Evolutionary conservation across 108 stramenopile genomes (phyloP).

Genomic region (Fragilaria crotonensis): DNA sequence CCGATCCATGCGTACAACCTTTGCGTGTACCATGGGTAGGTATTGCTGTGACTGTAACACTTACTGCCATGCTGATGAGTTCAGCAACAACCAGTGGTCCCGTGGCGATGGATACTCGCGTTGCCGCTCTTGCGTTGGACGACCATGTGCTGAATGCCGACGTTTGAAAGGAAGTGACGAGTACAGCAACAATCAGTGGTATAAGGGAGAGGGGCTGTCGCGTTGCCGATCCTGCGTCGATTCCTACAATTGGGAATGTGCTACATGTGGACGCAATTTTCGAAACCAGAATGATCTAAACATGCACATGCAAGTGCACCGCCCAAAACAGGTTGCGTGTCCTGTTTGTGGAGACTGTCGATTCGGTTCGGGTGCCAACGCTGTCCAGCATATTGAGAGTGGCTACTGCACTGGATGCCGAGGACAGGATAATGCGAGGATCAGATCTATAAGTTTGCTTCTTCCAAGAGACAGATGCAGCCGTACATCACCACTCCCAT

Average conservation of each 20-base stretch:
- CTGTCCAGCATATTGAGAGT: conserved; percentile 60
- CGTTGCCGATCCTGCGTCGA: conserved; percentile 54
- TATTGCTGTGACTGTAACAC: conserved; percentile 33
- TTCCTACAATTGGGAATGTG: no score
- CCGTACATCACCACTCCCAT: no score
- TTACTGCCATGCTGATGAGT: conserved; percentile 12
- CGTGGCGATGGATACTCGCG: conserved; percentile 50
- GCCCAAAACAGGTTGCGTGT: conserved; percentile 62
- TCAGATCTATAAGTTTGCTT: conserved; percentile 53
- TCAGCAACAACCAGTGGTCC: conserved; percentile 56
- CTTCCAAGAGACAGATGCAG: conserved; percentile 23
- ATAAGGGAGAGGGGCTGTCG: conserved; percentile 45
- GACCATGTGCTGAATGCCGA: conserved; percentile 36
- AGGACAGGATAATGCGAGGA: conserved; percentile 48
- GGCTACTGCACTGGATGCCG: conserved; percentile 55
- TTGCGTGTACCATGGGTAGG: conserved; percentile 57
- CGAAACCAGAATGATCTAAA: conserved; percentile 41
- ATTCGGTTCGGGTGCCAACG: no score
- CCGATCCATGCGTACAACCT: no score
- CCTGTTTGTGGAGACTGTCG: conserved; percentile 59
- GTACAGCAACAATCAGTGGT: conserved; percentile 62
- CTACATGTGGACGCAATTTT: conserved; percentile 41
- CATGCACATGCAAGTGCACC: conserved; percentile 78
- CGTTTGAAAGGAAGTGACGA: no score
- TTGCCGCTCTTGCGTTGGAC: conserved; percentile 34